phyloP scores from a whole-genome alignment of 2,329 filamentous ascomycete species.

The Cyphellophora europaea region DNA sequence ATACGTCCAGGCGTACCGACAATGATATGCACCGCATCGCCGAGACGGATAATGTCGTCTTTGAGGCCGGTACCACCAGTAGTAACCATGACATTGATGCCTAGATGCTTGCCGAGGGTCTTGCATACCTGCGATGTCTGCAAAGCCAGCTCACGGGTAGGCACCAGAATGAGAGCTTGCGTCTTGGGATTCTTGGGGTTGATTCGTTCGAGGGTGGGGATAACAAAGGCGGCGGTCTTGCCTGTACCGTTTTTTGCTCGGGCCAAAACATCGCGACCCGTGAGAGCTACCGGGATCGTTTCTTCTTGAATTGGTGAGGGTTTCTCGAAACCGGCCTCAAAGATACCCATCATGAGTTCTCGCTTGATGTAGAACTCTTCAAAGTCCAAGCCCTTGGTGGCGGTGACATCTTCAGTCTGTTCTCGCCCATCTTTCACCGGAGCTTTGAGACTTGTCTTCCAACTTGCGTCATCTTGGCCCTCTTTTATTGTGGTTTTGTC shows the following conservation, averaged over 20 bases:
- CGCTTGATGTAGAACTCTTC: conserved; percentile 95
- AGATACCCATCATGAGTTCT: conserved; percentile 96
- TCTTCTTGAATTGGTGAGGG: conserved; percentile 99
- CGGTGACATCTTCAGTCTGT: conserved; percentile 73
- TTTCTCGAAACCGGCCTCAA: conserved; percentile 97
- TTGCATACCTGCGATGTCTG: conserved; percentile 99
- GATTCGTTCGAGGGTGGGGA: conserved; percentile 88
- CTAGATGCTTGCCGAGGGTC: conserved; percentile 91
- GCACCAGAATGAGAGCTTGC: conserved; percentile 91
- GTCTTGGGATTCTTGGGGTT: conserved; percentile 96
- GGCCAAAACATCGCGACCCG: conserved; percentile 88
- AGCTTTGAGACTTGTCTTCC: conserved; percentile 36
- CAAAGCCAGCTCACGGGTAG: conserved; percentile 90
- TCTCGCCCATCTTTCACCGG: conserved; percentile 39
- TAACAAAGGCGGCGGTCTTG: conserved; percentile 96
- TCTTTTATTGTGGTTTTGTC: conserved; percentile 34
- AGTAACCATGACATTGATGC: conserved; percentile 98
- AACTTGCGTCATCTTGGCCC: conserved; percentile 28
- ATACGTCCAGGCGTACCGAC: conserved; percentile 96
- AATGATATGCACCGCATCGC: conserved; percentile 92
- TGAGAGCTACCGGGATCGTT: conserved; percentile 91
- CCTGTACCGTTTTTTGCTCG: conserved; percentile 97
- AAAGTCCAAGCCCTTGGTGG: conserved; percentile 94
- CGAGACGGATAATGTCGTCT: conserved; percentile 91
- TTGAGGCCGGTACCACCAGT: conserved; percentile 91